Base-by-base conservation (phyloP, 2,329 filamentous ascomycete genomes). In the Ascomycota sp. region DNA sequence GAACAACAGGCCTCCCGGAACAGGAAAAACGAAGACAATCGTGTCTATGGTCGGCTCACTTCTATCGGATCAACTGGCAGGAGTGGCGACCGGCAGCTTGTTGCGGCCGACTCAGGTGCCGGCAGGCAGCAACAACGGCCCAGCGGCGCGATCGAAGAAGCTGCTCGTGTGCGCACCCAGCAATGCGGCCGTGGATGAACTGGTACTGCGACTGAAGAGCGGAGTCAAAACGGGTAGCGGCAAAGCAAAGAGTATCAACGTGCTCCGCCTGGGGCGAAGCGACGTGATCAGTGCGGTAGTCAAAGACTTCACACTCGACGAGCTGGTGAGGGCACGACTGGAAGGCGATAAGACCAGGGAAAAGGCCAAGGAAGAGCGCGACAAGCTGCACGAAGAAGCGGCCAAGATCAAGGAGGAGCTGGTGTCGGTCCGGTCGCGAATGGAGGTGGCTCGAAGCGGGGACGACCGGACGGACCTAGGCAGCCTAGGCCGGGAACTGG, bases 1-100 rank as follows among this genome's bases (percentile, higher is more conserved):
- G 21, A 10, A 23, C n/a, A 23, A 25, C 32, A 75, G 81, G 32
- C 89, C 89, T 30, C 89, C 89, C 1, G 89, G 89, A 50, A 94
- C 89, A 4, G 89, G 86, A 45, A 98, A 98, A 57, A 98, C 89
- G 0, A 98, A 98, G 51, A 98, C 89, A 0, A 98, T 98, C 35
- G 70, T 92, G 32, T 89, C 86, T 21, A 91, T 98, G 62, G 85
- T 95, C 17, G 89, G 89, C 23, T 80, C 82, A 23, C 60, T 98
- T 11, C 40, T 43, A n/a, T 51, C 36, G 9, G 54, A 52, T 34
- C 50, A 49, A 40, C 46, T 43, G 35, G 47, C 47, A 32, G 44
- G 50, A 11, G 43, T 46, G 10, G 45, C 47, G 9, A 35, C 53
- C 5, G 44, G 48, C 6, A 42, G 37, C 9, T 44, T 50, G 2